Base-by-base conservation (phyloP, 2,329 filamentous ascomycete species). In the Triangularia verruculosa region DNA sequence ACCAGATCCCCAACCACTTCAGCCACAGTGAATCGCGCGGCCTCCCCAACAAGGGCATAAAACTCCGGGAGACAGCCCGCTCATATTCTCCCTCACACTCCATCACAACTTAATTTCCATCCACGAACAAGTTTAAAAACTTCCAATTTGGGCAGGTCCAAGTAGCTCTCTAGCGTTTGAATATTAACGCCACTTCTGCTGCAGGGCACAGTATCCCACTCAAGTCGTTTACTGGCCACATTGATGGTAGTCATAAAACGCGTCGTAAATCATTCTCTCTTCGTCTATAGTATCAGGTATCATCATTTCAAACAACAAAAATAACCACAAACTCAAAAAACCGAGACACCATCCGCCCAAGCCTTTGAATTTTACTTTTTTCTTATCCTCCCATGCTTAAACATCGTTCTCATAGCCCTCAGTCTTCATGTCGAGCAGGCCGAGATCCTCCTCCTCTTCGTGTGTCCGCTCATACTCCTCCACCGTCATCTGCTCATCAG, bases 401-500 rank as follows among this genome's bases (percentile, higher is more conserved):
- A 66, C 71, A 57, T 86, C 83, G 60, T 87, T 81, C 75, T 89
- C 89, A 73, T 99, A 98, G 0, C 87, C 88, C 75, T 98, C 93
- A 0, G 88, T 87, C 83, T 94, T 95, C 88, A 99, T 99, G 73
- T 99, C 95, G 64, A 81, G 87, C 68, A 99, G 79, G 0, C 95
- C 95, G 11, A 99, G 80, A 64, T 97, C 92, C 72, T 99, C 95
- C 78, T 97, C 92, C 74, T 99, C 95, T 75, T 97, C 91, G 0
- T 89, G 87, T 0, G 94, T 97, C 65, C 95, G 85, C 64, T 90
- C 86, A 75, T 99, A 99, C 28, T 91, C 90, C 78, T 92, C 91
- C 2, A 86, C 83, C 63, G 84, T 87, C 74, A 99, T 90, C 77
- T 95, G 90, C 15, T 89, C 89, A 73, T 99, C 95, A 0, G 80